These are phyloP conservation scores for Blastobotrys attinorum DNA, from an alignment of 805 yeast genomes.

Conservation along the genomic window DNA sequence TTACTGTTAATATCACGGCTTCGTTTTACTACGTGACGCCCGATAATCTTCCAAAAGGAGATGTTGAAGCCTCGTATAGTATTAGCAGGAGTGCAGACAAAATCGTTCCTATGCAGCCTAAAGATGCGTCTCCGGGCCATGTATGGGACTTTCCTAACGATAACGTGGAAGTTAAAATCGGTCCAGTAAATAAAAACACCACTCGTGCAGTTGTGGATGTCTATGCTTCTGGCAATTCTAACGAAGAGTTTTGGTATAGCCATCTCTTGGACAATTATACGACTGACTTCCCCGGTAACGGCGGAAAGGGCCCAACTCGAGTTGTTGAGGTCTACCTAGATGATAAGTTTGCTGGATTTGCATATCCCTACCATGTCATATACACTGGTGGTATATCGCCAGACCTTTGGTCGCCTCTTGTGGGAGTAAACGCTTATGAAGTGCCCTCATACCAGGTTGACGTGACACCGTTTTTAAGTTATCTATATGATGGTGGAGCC, in stretches of 20 bases:
- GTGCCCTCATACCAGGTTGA: conserved; percentile 64
- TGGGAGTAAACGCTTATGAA: conserved; percentile 67
- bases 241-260: conserved; percentile 81
- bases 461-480: conserved; percentile 59
- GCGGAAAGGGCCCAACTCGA: conserved; percentile 58
- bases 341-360: conserved; percentile 50
- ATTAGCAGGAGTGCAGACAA: background rate
- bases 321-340: conserved; percentile 54
- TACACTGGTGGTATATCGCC: conserved; percentile 83
- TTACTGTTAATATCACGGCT: conserved; percentile 9
- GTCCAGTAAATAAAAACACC: conserved; percentile 41
- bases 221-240: conserved; percentile 68
- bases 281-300: conserved; percentile 13
- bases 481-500: conserved; percentile 48
- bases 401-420: conserved; percentile 73
- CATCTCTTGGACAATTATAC: conserved; percentile 31
- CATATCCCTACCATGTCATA: conserved; percentile 63
- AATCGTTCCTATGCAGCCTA: conserved; percentile 1
- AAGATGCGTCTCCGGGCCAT: background rate
- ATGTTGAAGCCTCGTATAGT: background rate
- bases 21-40: conserved; percentile 8
- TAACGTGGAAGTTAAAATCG: background rate
- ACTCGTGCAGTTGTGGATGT: conserved; percentile 51
- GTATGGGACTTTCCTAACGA: background rate
- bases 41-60: background rate